Base-by-base conservation (phyloP, 257 asterid genomes). In the Penstemon newberryi region DNA sequence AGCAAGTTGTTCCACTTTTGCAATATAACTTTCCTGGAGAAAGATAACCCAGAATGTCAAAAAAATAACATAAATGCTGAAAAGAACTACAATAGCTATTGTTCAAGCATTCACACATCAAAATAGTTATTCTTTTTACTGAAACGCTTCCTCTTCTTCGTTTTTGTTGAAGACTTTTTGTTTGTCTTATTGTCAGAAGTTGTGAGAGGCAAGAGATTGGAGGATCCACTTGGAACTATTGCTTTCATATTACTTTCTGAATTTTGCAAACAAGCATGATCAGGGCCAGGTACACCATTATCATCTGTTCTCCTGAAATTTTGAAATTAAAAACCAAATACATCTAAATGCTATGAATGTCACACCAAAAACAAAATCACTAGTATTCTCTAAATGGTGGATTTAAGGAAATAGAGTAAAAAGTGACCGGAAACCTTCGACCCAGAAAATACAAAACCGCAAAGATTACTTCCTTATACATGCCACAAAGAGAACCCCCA, bases 1-100 rank as follows among this genome's bases (percentile, higher is more conserved):
- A 46, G 99, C 97, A 64, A 90, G 86, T 65, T 90, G 66, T 78
- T 85, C 91, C 75, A 90, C 97, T 86, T 88, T 93, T 56, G 72
- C 80, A 44, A 89, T 73, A 77, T 82, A 88, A 73, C 82, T 84
- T 76, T 85, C 95, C 98, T 91, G 84, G 45, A 57, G 60, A 69
- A 45, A 56, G 60, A 55, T 67, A 60, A 43, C 56, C 45, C 68
- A 69, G 37, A 70, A 43, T n/a, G 46, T 60, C 64, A 64, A 56
- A 25, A 25, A 25, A 25, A 25, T 25, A 47, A 69, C 62, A 65
- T 4, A 66, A 37, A 9, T 45, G 39, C 60, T 46, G 7, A 39
- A 64, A 39, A 56, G 47, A 70, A 69, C 64, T 58, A n/a, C 12
- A 41, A 52, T 63, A 11, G 59, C 60, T 1, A 56, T 2, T 25